A percentile compares a stretch with the other conserved stretches of the same genome.
Evolutionary conservation across 352 stramenopile species (phyloP).

Genomic region (Globisporangium rhizosaccharum): DNA sequence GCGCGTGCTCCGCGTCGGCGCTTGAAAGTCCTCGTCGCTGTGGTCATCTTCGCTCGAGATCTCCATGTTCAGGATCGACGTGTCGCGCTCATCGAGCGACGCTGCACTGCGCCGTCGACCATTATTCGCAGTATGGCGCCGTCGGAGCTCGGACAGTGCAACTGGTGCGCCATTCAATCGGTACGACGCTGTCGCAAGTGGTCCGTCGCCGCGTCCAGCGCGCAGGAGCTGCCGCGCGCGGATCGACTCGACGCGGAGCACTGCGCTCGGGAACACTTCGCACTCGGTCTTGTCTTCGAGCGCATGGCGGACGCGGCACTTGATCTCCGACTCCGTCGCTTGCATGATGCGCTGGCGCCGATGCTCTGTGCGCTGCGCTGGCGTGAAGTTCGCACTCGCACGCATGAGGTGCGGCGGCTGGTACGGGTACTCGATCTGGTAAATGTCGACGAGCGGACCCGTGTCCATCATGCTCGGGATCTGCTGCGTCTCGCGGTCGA

Average conservation of each 20-base stretch:
- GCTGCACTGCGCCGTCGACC: conserved; percentile 29
- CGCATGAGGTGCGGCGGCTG: conserved; percentile 53
- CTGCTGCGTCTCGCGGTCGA: conserved; percentile 83
- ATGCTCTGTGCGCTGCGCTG: conserved; percentile 57
- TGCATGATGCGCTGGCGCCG: conserved; percentile 57
- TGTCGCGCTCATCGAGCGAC: conserved; percentile 74
- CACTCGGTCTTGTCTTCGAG: conserved; percentile 40
- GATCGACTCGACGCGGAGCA: background rate
- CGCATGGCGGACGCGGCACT: conserved; percentile 48
- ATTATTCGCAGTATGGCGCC: conserved; percentile 23
- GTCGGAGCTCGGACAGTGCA: conserved; percentile 57
- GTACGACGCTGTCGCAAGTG: conserved; percentile 44
- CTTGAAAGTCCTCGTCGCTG: conserved; percentile 85
- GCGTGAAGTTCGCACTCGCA: conserved; percentile 20
- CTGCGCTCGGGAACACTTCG: conserved; percentile 40
- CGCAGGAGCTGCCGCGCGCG: background rate
- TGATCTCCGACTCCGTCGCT: conserved; percentile 56
- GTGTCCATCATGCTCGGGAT: conserved; percentile 82
- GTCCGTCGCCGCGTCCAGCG: conserved; percentile 1
- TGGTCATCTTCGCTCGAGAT: conserved; percentile 86
- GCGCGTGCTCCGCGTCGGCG: conserved; percentile 15
- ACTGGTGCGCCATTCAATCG: conserved; percentile 70
- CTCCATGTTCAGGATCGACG: conserved; percentile 74
- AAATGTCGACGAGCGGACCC: conserved; percentile 72
- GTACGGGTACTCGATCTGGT: conserved; percentile 61